A percentile compares a stretch with the other conserved stretches of the same genome.
phyloP scores from a whole-genome alignment of 139 green algal species.

The Limnomonas spitsbergensis region DNA sequence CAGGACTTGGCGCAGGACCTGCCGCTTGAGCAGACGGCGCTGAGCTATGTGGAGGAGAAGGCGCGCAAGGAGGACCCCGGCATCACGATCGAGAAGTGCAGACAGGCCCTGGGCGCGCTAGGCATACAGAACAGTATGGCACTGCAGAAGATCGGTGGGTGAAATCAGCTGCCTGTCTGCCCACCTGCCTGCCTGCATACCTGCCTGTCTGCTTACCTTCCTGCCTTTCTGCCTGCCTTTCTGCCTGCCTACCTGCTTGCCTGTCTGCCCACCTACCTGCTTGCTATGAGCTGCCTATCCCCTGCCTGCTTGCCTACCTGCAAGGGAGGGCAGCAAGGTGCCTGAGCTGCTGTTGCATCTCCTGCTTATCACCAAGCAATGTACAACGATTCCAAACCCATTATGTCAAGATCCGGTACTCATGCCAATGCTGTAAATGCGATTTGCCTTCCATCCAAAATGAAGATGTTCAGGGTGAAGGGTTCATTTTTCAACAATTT shows the following conservation, averaged over 20 bases:
- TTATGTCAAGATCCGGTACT: no score
- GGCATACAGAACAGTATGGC: conserved; percentile 61
- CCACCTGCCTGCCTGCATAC: no score
- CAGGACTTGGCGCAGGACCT: conserved; percentile 77
- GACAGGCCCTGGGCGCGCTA: conserved; percentile 61
- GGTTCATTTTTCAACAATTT: no score
- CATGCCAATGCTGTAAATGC: no score
- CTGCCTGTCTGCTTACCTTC: no score
- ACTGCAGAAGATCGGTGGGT: conserved; percentile 52
- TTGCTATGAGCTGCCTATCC: neutral
- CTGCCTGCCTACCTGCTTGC: no score
- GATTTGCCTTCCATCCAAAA: no score
- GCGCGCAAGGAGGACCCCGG: conserved; percentile 48
- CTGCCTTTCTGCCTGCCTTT: no score
- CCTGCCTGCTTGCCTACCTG: neutral
- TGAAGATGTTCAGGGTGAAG: no score
- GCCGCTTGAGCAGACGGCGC: conserved; percentile 43
- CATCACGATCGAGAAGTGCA: conserved; percentile 54
- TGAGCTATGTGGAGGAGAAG: conserved; percentile 55
- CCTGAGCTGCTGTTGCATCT: neutral
- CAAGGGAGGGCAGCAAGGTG: no score
- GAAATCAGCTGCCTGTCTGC: neutral
- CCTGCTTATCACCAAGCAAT: neutral
- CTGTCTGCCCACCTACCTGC: no score
- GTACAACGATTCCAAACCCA: no score